Evolutionary conservation across 2,329 filamentous ascomycete genomes (phyloP).

Genomic region (Penicillium freii): DNA sequence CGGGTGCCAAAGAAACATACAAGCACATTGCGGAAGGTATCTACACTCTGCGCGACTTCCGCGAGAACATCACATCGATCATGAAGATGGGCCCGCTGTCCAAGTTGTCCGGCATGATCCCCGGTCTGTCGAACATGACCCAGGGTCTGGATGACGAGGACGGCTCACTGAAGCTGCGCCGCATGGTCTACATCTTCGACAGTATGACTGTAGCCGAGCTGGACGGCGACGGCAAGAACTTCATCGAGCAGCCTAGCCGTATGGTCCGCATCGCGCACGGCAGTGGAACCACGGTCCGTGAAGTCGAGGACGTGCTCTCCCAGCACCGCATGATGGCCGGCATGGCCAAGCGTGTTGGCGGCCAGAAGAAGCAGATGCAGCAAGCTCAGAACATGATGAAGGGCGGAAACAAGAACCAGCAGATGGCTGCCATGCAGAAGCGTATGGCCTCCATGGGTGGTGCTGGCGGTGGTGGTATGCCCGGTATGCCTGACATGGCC

Average conservation of each 20-base stretch:
- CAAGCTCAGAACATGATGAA: conserved; percentile 87
- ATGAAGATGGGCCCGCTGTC: conserved; percentile 99
- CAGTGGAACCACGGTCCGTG: conserved; percentile 83
- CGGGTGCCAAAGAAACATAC: conserved; percentile 82
- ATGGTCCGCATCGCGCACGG: conserved; percentile 91
- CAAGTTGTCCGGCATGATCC: conserved; percentile 99
- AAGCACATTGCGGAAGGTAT: conserved; percentile 98
- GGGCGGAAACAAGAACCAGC: conserved; percentile 85
- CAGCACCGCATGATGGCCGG: conserved; percentile 98
- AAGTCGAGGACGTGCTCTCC: conserved; percentile 95
- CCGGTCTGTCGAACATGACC: conserved; percentile 90
- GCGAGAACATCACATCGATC: conserved; percentile 94
- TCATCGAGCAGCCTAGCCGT: conserved; percentile 84
- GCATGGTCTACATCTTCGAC: conserved; percentile 99
- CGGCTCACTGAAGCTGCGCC: conserved; percentile 85
- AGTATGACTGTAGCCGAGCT: conserved; percentile 96
- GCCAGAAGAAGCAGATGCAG: conserved; percentile 97
- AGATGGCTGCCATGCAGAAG: conserved; percentile 97
- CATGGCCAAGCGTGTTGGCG: conserved; percentile 99
- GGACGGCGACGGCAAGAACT: conserved; percentile 90
- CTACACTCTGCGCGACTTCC: conserved; percentile 89
- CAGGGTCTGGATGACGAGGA: conserved; percentile 96
- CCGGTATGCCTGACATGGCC: conserved; percentile 79
- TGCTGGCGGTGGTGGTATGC: conserved; percentile 54
- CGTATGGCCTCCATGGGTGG: conserved; percentile 89